phyloP scores from a whole-genome alignment of 2,329 filamentous ascomycete species.

The Trichoderma sp. region DNA sequence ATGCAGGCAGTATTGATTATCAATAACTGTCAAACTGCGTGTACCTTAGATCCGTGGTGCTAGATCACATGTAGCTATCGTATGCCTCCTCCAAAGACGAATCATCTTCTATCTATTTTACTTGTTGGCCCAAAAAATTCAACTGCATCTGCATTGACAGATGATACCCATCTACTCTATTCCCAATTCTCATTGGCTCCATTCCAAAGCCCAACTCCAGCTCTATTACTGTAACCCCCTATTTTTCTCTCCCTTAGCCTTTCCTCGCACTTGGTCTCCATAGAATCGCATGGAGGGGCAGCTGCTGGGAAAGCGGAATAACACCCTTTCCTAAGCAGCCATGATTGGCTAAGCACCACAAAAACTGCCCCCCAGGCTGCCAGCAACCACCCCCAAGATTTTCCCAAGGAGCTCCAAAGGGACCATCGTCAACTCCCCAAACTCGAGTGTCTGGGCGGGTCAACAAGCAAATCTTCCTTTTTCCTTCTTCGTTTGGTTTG shows the following conservation, averaged over 20 bases:
- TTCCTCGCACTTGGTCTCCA: neutral
- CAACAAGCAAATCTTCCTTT: neutral
- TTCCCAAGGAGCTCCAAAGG: constrained; percentile 22
- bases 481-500: neutral
- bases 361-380: constrained; percentile 17
- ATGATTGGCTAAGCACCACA: constrained; percentile 20
- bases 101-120: neutral
- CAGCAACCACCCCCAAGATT: constrained; percentile 23
- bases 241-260: neutral
- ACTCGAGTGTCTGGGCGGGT: constrained; percentile 13
- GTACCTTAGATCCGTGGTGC: too few relatives aligned
- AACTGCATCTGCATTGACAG: neutral
- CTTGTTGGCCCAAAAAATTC: neutral
- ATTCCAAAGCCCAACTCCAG: neutral
- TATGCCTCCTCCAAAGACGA: neutral
- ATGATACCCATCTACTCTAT: neutral
- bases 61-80: too few relatives aligned
- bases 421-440: constrained; percentile 10
- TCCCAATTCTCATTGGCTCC: neutral
- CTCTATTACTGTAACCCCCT: neutral
- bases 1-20: neutral
- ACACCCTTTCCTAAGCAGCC: constrained; percentile 13
- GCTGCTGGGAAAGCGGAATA: constrained; percentile 18
- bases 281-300: constrained; percentile 15
- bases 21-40: neutral